These are phyloP conservation scores for Aspergillus sp. DNA, from an alignment of 2,329 filamentous ascomycete genomes.

Conservation along the genomic window DNA sequence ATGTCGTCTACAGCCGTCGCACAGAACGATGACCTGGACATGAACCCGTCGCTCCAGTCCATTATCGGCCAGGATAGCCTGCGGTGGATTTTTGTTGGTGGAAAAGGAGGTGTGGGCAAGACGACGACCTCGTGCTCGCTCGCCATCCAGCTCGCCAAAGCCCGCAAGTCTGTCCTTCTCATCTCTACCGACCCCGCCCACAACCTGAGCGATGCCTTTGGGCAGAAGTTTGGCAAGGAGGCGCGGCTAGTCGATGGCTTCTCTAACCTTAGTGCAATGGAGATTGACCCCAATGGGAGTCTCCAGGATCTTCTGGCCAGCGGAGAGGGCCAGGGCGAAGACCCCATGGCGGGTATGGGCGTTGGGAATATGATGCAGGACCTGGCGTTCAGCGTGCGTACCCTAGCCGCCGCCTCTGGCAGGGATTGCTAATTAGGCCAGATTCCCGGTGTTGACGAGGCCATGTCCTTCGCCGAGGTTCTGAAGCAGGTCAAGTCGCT, in stretches of 20 bases:
- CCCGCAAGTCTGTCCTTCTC: conserved; percentile 88
- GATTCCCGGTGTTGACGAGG: conserved; percentile 98
- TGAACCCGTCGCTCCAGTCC: conserved; percentile 88
- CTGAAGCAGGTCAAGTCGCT: conserved; percentile 98
- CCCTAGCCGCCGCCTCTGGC: not conserved
- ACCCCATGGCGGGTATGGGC: conserved; percentile 59
- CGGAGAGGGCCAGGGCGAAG: conserved; percentile 51
- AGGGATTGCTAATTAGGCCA: conserved; percentile 29
- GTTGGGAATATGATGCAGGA: conserved; percentile 98
- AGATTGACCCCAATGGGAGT: conserved; percentile 96
- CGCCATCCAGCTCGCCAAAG: conserved; percentile 91
- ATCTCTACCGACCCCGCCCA: conserved; percentile 98
- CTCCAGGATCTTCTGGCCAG: conserved; percentile 90
- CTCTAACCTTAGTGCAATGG: conserved; percentile 92
- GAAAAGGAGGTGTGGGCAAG: conserved; percentile 97
- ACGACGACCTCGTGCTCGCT: conserved; percentile 99
- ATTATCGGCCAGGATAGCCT: conserved; percentile 92
- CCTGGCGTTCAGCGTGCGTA: conserved; percentile 73
- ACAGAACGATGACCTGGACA: conserved; percentile 52
- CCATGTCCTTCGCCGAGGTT: conserved; percentile 99
- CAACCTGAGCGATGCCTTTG: conserved; percentile 95
- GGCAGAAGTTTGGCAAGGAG: conserved; percentile 99
- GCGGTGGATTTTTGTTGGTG: conserved; percentile 98
- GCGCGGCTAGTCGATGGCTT: conserved; percentile 87
- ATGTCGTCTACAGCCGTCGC: conserved; percentile 37